A percentile compares a stretch with the other conserved stretches of the same genome.
Conservation (phyloP, 1,139 yeast species). For the Zygosaccharomyces sapae region DNA sequence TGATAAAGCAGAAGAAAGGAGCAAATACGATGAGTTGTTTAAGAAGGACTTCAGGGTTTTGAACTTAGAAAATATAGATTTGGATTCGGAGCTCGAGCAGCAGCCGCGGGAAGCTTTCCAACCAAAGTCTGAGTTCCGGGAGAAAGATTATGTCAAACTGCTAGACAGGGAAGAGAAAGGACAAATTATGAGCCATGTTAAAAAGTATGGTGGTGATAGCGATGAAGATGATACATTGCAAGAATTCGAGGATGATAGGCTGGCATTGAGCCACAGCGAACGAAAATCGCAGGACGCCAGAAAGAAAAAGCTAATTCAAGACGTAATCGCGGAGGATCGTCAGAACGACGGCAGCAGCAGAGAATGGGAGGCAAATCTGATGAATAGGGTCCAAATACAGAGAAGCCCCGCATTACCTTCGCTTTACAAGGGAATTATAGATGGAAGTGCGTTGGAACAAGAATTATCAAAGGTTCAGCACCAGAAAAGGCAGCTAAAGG, state of each 20-base stretch:
- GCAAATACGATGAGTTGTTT: conserved; percentile 6
- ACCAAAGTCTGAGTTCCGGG: conserved; percentile 9
- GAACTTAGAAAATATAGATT: conserved; percentile 15
- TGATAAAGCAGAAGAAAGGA: not conserved
- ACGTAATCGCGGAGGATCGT: conserved; percentile 12
- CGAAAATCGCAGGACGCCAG: conserved; percentile 6
- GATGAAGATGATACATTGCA: conserved; percentile 16
- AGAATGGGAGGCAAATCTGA: conserved; percentile 13
- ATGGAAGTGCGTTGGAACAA: not conserved
- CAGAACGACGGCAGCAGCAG: conserved; percentile 7
- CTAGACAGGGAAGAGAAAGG: conserved; percentile 24
- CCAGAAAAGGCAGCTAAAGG: conserved; percentile 8
- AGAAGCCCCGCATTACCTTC: conserved; percentile 5
- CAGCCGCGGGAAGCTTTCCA: not conserved
- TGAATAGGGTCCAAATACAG: conserved; percentile 5
- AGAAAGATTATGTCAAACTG: conserved; percentile 24
- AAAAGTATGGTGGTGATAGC: conserved; percentile 14
- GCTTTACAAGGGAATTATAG: conserved; percentile 4
- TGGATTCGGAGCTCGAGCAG: not conserved
- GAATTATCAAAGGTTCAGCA: conserved; percentile 4
- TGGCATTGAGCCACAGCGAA: conserved; percentile 21
- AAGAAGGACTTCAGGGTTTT: conserved; percentile 6
- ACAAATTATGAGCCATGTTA: conserved; percentile 21
- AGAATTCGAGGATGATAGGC: conserved; percentile 21
- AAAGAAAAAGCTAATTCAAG: conserved; percentile 17